phyloP scores from a whole-genome alignment of 352 stramenopile species.

The Phytophthora uliginosa region DNA sequence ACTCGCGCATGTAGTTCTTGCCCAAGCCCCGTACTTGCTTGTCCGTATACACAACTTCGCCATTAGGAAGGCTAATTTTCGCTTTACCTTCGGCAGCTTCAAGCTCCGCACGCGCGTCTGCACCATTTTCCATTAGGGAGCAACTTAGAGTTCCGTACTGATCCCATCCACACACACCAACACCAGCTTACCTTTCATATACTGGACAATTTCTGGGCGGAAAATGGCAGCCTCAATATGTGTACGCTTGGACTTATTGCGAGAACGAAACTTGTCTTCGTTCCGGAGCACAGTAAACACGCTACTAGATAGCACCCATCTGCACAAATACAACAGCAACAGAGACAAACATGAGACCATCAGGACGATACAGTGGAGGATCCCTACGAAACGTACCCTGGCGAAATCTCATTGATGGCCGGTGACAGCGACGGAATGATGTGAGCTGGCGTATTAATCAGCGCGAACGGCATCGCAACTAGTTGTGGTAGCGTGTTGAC shows the following conservation, averaged over 20 bases:
- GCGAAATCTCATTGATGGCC: slow-evolving; percentile 87
- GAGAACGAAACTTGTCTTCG: slow-evolving; percentile 88
- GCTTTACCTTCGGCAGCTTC: slow-evolving; percentile 48
- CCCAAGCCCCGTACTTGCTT: slow-evolving; percentile 73
- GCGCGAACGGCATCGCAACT: slow-evolving; percentile 82
- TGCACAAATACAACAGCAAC: slow-evolving; percentile 25
- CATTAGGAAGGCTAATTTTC: slow-evolving; percentile 40
- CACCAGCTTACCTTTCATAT: slow-evolving; percentile 73
- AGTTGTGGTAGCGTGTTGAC: slow-evolving; percentile 92
- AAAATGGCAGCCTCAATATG: slow-evolving; percentile 73
- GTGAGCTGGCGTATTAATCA: slow-evolving; percentile 84
- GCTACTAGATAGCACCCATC: slow-evolving; percentile 92
- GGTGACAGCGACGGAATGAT: slow-evolving; percentile 83
- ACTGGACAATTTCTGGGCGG: slow-evolving; percentile 75
- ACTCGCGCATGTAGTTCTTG: slow-evolving; percentile 90
- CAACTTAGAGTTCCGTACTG: slow-evolving; percentile 4
- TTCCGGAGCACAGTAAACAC: slow-evolving; percentile 94
- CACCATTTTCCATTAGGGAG: slow-evolving; percentile 3
- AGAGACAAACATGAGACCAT: slow-evolving; percentile 1
- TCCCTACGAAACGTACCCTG: slow-evolving; percentile 44
- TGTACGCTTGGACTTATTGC: slow-evolving; percentile 81
- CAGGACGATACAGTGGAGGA: neutral
- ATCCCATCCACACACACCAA: neutral
- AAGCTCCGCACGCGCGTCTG: slow-evolving; percentile 58
- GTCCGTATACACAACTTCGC: slow-evolving; percentile 83